Evolutionary conservation across 1,139 yeast species (phyloP).

Genomic region (Yamadazyma jaroonii): DNA sequence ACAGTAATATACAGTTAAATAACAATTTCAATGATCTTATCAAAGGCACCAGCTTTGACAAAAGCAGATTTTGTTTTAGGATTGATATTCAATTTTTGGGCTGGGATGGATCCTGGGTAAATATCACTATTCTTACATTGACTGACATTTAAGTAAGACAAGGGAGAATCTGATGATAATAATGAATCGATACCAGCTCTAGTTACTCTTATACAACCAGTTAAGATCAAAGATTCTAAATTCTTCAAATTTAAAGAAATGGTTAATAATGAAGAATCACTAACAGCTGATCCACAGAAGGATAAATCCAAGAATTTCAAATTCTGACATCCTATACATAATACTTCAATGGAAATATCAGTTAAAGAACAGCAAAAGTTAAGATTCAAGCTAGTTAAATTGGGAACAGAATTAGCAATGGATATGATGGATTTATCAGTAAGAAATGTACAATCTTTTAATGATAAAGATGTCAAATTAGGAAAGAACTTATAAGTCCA

Average conservation of each 20-base stretch:
- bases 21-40: slow-evolving; percentile 55
- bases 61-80: slow-evolving; percentile 55
- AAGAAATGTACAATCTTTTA: slow-evolving; percentile 72
- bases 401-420: slow-evolving; percentile 59
- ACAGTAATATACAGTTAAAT: slow-evolving; percentile 19
- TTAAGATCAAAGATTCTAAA: slow-evolving; percentile 49
- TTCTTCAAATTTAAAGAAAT: slow-evolving; percentile 54
- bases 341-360: slow-evolving; percentile 63
- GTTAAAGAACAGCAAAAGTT: slow-evolving; percentile 76
- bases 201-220: slow-evolving; percentile 74
- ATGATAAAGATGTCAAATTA: slow-evolving; percentile 46
- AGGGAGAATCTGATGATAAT: slow-evolving; percentile 53
- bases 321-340: slow-evolving; percentile 62
- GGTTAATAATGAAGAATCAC: slow-evolving; percentile 64
- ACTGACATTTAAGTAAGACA: slow-evolving; percentile 56
- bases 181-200: slow-evolving; percentile 71
- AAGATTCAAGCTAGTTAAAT: slow-evolving; percentile 53
- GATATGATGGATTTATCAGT: slow-evolving; percentile 64
- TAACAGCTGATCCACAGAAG: slow-evolving; percentile 78
- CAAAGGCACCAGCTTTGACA: slow-evolving; percentile 54
- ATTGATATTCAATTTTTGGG: slow-evolving; percentile 50
- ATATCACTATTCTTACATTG: slow-evolving; percentile 65
- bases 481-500: slow-evolving; percentile 61
- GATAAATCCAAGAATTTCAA: slow-evolving; percentile 56
- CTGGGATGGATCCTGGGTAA: slow-evolving; percentile 57